Evolutionary conservation across 352 stramenopile species (phyloP).

Genomic region (Phytopythium ostracodes): DNA sequence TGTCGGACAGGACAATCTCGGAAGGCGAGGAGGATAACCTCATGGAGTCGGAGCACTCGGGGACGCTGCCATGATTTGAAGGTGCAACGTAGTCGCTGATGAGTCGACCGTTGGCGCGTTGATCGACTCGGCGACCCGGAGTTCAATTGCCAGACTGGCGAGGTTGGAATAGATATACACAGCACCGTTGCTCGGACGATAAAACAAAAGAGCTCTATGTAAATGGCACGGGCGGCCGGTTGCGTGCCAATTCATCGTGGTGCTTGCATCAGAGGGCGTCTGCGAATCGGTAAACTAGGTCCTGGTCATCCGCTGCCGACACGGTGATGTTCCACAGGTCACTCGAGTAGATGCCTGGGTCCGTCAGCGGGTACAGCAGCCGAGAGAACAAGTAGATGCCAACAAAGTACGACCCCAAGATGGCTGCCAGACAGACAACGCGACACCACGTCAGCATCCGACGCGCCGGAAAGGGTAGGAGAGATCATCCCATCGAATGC

Average conservation of each 20-base stretch:
- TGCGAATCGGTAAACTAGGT: constrained; percentile 39
- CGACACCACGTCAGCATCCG: not conserved
- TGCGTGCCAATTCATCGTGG: not conserved
- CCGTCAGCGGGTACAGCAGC: constrained; percentile 70
- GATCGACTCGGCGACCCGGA: too few relatives aligned
- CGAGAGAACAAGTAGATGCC: constrained; percentile 79
- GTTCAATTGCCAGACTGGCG: too few relatives aligned
- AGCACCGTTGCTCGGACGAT: not conserved
- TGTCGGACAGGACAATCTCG: not conserved
- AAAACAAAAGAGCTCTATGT: constrained; percentile 1
- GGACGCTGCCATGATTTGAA: not conserved
- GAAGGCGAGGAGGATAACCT: not conserved
- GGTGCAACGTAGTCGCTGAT: too few relatives aligned
- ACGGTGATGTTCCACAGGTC: constrained; percentile 80
- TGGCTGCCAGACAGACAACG: constrained; percentile 31
- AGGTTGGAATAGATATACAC: not conserved
- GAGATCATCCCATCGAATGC: not conserved
- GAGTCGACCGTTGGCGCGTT: too few relatives aligned
- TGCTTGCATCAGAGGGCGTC: constrained; percentile 25
- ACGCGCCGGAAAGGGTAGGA: too few relatives aligned
- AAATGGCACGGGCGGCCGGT: not conserved
- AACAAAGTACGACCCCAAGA: constrained; percentile 76
- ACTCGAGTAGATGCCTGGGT: constrained; percentile 75
- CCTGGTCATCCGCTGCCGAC: constrained; percentile 28
- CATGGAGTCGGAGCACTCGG: not conserved